Base-by-base conservation (phyloP, 2,329 filamentous ascomycete species). In the Eutypa lata region DNA sequence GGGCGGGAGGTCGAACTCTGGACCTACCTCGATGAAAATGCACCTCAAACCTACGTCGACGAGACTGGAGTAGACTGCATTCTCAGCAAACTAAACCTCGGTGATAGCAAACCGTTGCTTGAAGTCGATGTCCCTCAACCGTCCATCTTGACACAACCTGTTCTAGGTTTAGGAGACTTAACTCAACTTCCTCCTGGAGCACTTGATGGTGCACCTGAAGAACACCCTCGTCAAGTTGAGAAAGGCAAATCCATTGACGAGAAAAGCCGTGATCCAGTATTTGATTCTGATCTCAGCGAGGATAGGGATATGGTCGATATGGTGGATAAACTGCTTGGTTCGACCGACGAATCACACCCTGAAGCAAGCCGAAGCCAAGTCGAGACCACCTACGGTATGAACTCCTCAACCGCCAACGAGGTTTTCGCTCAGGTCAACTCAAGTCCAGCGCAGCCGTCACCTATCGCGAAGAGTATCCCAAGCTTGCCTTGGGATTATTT, bases 371-470 rank as follows among this genome's bases (percentile, higher is more conserved):
- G 61, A 18, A 66, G 66, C 3, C 64, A 67, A 2, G 66, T 65
- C 7, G 76, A 80, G 38, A 71, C 77, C 3, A 81, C 77, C 2
- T 83, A 82, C 55, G 81, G 78, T 16, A 81, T 83, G 79, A 74
- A 79, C 60, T 77, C 76, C 10, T 64, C 70, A 2, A 79, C 76
- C 7, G 76, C 79, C 24, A 76, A 79, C 47, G 78, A 80, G 18
- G 58, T 80, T 2, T 80, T 82, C 57, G 76, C 71, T 26, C 67
- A 72, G 42, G 60, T 74, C 42, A 67, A 64, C 14, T 62, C 71
- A 7, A 68, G 67, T 53, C 66, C 68, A 2, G 53, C 66, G 28
- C 59, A 67, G 53, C 62, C 65, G 47, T 70, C 72, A 46, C 60
- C 71, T 44, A 63, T 61, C 2, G 61, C 61, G 5, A 74, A 70